phyloP scores from a whole-genome alignment of 1,284 basidiomycete genomes.

The Austroboletus novae-zelandiae region DNA sequence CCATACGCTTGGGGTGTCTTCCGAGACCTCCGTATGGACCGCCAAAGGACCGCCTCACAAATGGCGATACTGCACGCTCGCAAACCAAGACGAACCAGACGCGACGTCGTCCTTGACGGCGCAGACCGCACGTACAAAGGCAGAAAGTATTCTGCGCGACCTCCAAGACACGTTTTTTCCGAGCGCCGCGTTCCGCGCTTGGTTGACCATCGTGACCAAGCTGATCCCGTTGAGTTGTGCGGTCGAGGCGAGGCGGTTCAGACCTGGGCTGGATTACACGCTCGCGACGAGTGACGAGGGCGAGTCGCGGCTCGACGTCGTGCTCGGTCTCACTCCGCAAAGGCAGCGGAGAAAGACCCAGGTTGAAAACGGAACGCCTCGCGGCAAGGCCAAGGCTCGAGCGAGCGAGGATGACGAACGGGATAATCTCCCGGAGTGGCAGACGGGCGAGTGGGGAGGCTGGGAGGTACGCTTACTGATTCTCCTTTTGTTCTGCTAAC shows the following conservation, averaged over 20 bases:
- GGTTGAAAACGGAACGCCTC: slow-evolving; percentile 4
- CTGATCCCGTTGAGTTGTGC: slow-evolving; percentile 75
- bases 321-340: slow-evolving; percentile 87
- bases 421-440: slow-evolving; percentile 57
- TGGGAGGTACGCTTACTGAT: slow-evolving; percentile 70
- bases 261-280: slow-evolving; percentile 94
- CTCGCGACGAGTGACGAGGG: slow-evolving; percentile 87
- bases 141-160: slow-evolving; percentile 48
- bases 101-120: slow-evolving; percentile 13
- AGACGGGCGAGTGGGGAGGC: slow-evolving; percentile 82
- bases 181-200: slow-evolving; percentile 85
- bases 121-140: slow-evolving; percentile 41
- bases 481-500: not conserved
- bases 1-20: slow-evolving; percentile 56
- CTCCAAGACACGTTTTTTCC: slow-evolving; percentile 78
- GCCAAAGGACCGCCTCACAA: slow-evolving; percentile 90
- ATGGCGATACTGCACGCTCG: slow-evolving; percentile 83
- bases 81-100: not conserved
- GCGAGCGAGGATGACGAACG: slow-evolving; percentile 34
- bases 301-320: slow-evolving; percentile 83
- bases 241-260: slow-evolving; percentile 82
- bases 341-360: slow-evolving; percentile 30
- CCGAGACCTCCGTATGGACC: slow-evolving; percentile 60
- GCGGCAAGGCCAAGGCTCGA: slow-evolving; percentile 24
- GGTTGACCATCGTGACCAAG: slow-evolving; percentile 80